phyloP scores from a whole-genome alignment of 1,284 basidiomycete genomes.

The Ustilago curta region DNA sequence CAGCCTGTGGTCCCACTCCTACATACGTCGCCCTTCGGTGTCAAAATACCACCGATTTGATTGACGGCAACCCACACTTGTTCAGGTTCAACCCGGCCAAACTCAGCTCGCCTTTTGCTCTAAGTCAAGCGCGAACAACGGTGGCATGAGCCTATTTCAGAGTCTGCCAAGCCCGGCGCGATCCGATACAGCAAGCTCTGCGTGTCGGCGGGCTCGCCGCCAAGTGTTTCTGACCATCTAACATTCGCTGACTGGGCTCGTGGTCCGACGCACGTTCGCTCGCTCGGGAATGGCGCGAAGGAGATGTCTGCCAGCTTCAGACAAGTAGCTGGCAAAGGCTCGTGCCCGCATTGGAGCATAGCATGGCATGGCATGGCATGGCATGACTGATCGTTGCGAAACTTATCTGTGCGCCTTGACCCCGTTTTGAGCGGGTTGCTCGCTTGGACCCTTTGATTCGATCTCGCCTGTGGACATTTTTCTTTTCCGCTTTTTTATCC shows the following conservation, averaged over 20 bases:
- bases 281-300: neutral
- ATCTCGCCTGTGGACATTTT: neutral
- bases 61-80: neutral
- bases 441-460: neutral
- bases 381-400: slow-evolving; percentile 1
- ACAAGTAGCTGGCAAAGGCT: neutral
- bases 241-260: neutral
- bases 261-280: neutral
- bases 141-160: neutral
- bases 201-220: neutral
- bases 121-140: neutral
- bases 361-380: neutral
- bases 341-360: neutral
- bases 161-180: slow-evolving; percentile 1
- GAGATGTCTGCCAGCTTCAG: too few relatives aligned
- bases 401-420: slow-evolving; percentile 1
- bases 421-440: neutral
- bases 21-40: too few relatives aligned
- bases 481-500: neutral
- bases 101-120: neutral
- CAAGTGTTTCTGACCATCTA: neutral
- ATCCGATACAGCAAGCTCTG: neutral
- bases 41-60: too few relatives aligned
- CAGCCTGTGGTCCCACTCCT: too few relatives aligned
- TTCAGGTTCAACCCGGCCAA: slow-evolving; percentile 3